Evolutionary conservation across 2,329 filamentous ascomycete genomes (phyloP).

Genomic region (Fusarium temperatum): DNA sequence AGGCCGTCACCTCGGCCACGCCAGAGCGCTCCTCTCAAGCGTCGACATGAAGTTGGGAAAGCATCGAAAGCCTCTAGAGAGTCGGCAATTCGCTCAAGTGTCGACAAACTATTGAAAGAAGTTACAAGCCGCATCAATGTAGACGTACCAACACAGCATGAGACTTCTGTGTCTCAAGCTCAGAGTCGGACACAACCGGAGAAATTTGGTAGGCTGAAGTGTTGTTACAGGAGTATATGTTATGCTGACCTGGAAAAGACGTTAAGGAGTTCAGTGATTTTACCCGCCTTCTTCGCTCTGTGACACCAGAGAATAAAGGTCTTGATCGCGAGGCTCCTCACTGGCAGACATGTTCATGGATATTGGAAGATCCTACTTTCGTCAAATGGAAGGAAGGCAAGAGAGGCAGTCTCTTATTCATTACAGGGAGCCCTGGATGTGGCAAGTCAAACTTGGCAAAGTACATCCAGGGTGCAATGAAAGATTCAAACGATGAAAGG

Average conservation of each 20-base stretch:
- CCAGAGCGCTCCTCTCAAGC: background rate
- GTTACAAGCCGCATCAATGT: constrained; percentile 1
- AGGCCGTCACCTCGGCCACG: background rate
- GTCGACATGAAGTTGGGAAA: constrained; percentile 12
- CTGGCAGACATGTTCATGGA: constrained; percentile 33
- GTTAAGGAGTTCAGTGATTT: constrained; percentile 20
- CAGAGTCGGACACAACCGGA: constrained; percentile 7
- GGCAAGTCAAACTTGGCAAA: constrained; percentile 35
- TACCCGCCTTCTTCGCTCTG: constrained; percentile 10
- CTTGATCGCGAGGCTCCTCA: constrained; percentile 29
- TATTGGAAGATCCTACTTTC: constrained; percentile 19
- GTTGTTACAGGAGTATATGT: background rate
- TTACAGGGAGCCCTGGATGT: constrained; percentile 32
- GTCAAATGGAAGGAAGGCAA: constrained; percentile 20
- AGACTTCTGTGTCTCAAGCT: constrained; percentile 11
- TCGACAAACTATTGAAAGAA: constrained; percentile 18
- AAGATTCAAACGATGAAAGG: background rate
- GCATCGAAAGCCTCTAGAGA: constrained; percentile 6
- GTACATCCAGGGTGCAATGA: constrained; percentile 29
- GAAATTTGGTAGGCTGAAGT: constrained; percentile 13
- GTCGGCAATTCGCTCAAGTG: constrained; percentile 25
- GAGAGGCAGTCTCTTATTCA: constrained; percentile 24
- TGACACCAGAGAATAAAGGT: constrained; percentile 30
- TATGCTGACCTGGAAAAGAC: constrained; percentile 7
- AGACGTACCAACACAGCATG: background rate